Evolutionary conservation across 495 filamentous ascomycete species (phyloP), one percentile per base, ranked within the genome.

Genomic region (Penicillium riverlandense): DNA sequence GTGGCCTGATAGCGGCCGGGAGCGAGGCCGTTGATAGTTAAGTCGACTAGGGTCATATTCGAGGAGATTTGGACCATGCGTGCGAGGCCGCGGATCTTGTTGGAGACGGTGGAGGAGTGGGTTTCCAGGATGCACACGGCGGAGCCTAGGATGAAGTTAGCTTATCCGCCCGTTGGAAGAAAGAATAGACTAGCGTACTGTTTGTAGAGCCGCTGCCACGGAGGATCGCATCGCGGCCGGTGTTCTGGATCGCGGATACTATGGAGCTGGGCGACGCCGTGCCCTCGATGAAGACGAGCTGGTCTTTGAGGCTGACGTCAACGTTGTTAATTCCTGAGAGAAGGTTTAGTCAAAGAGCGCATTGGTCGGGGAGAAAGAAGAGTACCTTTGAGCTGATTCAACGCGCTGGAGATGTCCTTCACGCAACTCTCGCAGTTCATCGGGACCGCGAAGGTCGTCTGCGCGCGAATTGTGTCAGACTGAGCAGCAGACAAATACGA

Each of bases 111-210:
- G 15, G 48, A 72, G 40, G 80, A 75, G 65, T 94, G 91, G 27
- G 88, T 95, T 70, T 98, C 91, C 49, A 97, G 83, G 59, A 98
- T 97, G 64, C 88, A 94, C 30, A 98, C 92, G 30, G 92, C 92
- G 15, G 91, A 90, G 60, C 79, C 88, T 92, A 59, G 34, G 8
- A 29, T 35, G 12, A 35, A 28, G 6, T 45, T 37, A 44, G 43
- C 40, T 22, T 3, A 22, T 22, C 22, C 2, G 4, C 22, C 22
- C 4, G 2, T 22, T 22, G 48, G 37, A 12, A 44, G 15, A 27
- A 16, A 22, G 43, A 30, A 38, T 31, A 48, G 15, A 34, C n/a
- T 6, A 28, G 15, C 85, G 56, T 74, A 91, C 88, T 86, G 59
- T 96, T 82, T 50, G 89, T 79, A 38, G 75, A 74, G 37, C 92